Percentiles rank a stretch among this genome's conserved stretches.
Evolutionary conservation across 805 yeast genomes (phyloP).

Genomic region (Nakazawaea ernobii): DNA sequence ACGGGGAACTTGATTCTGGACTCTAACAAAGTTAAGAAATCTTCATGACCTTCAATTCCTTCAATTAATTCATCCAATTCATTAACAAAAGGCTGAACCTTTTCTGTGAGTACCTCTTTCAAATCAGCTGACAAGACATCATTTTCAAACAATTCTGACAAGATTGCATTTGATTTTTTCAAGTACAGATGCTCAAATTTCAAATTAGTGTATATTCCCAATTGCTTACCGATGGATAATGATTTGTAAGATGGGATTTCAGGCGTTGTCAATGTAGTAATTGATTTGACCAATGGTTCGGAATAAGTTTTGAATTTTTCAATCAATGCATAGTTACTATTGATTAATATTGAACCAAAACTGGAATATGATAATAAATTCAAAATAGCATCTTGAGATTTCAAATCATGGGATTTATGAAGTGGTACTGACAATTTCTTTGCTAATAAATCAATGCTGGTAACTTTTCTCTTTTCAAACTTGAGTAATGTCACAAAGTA

Average conservation of each 20-base stretch:
- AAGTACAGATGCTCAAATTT: constrained; percentile 7
- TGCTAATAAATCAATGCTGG: neutral
- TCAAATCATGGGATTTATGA: neutral
- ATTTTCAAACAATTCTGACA: neutral
- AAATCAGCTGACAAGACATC: neutral
- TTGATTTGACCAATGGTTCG: neutral
- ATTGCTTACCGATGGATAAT: constrained; percentile 4
- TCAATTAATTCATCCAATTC: constrained; percentile 2
- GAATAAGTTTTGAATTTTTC: constrained; percentile 1
- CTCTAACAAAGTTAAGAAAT: constrained; percentile 5
- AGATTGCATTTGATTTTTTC: neutral
- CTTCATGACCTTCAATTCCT: constrained; percentile 4
- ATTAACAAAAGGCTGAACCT: constrained; percentile 1
- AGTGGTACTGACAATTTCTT: constrained; percentile 5
- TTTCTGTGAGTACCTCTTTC: neutral
- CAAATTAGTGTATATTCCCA: neutral
- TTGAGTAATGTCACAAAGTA: constrained; percentile 5
- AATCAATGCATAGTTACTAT: neutral
- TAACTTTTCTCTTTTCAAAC: neutral
- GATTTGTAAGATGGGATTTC: neutral
- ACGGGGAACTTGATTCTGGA: constrained; percentile 1
- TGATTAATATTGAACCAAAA: neutral
- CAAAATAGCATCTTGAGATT: neutral
- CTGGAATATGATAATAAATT: neutral
- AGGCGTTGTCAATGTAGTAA: neutral